Base-by-base conservation (phyloP, 129 eudicot genomes). In the Helianthus tuberosus region DNA sequence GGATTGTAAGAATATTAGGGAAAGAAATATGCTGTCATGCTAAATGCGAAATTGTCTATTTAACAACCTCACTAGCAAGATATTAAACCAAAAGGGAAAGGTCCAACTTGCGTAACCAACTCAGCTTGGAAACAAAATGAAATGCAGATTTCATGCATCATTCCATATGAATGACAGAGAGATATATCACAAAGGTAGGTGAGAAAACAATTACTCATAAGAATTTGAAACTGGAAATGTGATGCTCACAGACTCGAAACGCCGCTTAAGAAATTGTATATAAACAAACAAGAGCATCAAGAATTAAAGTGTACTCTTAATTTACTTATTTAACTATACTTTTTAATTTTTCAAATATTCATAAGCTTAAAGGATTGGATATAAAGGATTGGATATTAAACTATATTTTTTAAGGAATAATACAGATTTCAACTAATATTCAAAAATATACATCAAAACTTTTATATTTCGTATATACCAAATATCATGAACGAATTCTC, bases 111-210 rank as follows among this genome's bases (percentile, higher is more conserved):
- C 74, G 80, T 75, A 66, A 66, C 54, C 47, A 54, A 75, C 0
- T 75, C 10, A 54, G 23, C 41, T 49, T 64, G 62, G 67, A 16
- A 74, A 64, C 64, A 35, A 36, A 49, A 25, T 41, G 68, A 66
- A 66, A 41, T 53, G 38, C n/a, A 38, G 74, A 58, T 75, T 48
- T 66, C 59, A 66, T 75, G 80, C 36, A 15, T 66, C 73, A 75
- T 74, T 74, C 70, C 5, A 62, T 61, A 62, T 74, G 78, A 50
- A 39, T 75, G 79, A 75, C 53, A 48, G 8, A 61, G 59, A 58
- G 38, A 60, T 25, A 27, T n/a, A 68, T 68, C 35, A 52, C 52
- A 32, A 32, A 70, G 32, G 17, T 15, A 43, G 46, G 35, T 25
- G 38, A 38, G 17, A 66, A 66, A 41, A 66, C 14, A 20, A 69